A percentile compares a stretch with the other conserved stretches of the same genome.
phyloP scores from a whole-genome alignment of 768 basidiomycete species.

The Leucocoprinus birnbaumii region DNA sequence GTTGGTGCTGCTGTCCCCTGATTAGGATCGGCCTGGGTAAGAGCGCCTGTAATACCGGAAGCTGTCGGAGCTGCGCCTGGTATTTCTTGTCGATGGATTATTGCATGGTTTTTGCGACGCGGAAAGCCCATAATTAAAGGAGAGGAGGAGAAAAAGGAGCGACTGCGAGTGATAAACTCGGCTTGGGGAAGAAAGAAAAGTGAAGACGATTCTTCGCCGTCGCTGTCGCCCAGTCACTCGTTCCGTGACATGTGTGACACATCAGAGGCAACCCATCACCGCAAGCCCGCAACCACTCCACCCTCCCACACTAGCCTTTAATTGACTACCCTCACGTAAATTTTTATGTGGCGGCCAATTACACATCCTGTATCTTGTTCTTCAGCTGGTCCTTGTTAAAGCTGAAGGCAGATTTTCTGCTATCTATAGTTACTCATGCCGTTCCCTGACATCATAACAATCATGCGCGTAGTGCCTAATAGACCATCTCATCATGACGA shows the following conservation, averaged over 20 bases:
- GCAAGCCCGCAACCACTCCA: conserved; percentile 1
- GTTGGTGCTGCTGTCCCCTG: not conserved
- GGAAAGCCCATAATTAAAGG: conserved; percentile 5
- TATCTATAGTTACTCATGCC: too few species aligned
- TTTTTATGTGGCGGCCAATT: too few species aligned
- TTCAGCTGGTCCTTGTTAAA: too few species aligned
- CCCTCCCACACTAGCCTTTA: not conserved
- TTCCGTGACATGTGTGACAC: not conserved
- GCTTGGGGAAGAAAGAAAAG: not conserved
- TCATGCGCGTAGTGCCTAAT: too few species aligned
- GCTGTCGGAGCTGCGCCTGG: conserved; percentile 16
- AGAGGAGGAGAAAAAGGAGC: conserved; percentile 1
- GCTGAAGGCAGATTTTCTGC: too few species aligned
- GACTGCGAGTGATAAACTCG: conserved; percentile 6
- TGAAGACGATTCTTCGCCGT: not conserved
- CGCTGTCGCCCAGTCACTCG: not conserved
- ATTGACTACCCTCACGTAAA: too few species aligned
- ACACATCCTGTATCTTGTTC: too few species aligned
- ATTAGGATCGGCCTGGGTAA: conserved; percentile 12
- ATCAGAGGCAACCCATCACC: conserved; percentile 2
- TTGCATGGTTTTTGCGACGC: not conserved
- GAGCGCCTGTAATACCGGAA: conserved; percentile 17
- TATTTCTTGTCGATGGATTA: conserved; percentile 6
- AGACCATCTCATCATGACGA: too few species aligned
- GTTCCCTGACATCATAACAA: too few species aligned